Evolutionary conservation across 2,329 filamentous ascomycete genomes (phyloP).

Genomic region (Colletotrichum scovillei): DNA sequence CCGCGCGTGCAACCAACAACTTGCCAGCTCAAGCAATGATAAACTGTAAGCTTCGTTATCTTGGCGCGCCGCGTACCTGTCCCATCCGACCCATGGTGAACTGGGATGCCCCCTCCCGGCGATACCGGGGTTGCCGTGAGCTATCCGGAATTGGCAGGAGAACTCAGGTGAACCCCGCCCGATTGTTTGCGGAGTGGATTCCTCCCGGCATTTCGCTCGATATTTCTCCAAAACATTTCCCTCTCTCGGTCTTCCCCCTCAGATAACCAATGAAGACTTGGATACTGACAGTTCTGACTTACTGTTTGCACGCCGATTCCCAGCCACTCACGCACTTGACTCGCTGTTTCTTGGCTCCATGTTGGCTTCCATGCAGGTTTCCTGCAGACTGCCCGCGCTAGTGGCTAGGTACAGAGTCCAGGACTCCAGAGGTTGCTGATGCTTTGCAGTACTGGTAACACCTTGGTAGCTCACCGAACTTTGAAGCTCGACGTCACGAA

Average conservation of each 20-base stretch:
- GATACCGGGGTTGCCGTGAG: constrained; percentile 4
- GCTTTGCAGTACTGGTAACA: not conserved
- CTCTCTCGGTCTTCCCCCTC: not conserved
- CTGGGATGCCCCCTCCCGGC: not conserved
- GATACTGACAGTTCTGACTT: too few species aligned
- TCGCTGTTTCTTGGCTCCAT: not conserved
- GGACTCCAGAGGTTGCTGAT: not conserved
- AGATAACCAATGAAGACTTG: not conserved
- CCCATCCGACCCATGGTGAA: not conserved
- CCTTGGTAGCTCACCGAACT: too few species aligned
- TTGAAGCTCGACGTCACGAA: not conserved
- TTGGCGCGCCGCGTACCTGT: not conserved
- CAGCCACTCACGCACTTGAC: not conserved
- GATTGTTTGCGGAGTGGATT: not conserved
- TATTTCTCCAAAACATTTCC: not conserved
- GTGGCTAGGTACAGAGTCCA: not conserved
- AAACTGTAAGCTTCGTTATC: not conserved
- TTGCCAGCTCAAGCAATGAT: not conserved
- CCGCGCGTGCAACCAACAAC: not conserved
- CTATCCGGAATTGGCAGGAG: constrained; percentile 16
- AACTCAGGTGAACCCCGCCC: not conserved
- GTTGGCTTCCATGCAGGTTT: not conserved
- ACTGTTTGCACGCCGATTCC: not conserved
- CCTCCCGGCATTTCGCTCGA: constrained; percentile 15
- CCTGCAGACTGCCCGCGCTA: too few species aligned